Base-by-base conservation (phyloP, 768 basidiomycete species). In the Flagelloscypha sp. region DNA sequence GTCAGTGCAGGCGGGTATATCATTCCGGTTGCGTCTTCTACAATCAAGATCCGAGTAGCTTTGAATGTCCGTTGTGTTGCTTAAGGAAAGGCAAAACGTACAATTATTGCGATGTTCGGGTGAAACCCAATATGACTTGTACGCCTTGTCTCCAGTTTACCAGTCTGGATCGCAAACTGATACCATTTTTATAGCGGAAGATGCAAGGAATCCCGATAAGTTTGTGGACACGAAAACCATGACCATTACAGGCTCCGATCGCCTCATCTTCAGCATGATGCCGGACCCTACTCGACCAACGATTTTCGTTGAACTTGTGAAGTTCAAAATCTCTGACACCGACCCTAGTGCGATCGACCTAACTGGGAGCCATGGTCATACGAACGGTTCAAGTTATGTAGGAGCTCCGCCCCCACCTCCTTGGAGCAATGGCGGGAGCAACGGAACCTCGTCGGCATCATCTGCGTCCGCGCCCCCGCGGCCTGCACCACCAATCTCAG, bases 21-120 rank as follows among this genome's bases (percentile, higher is more conserved):
- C 86, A 89, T 46, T 70, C 68, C 11, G 73, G 72, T 7, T 89
- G 86, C 42, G 84, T 88, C 10, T 84, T 83, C 57, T 83, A 70
- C 55, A 74, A 78, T 2, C 45, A 59, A 24, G 72, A 79, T 19
- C 51, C 55, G 39, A 47, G 27, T 48, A 40, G 58, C n/a, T 84
- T 79, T 58, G 66, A 65, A 41, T 89, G 87, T 48, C 86, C 86
- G 0, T 54, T 89, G 13, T 89, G 87, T 50, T 79, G 78, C 54
- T 55, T 87, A 46, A 72, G 82, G 33, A 86, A 82, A 62, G 81
- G 76, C 40, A 69, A 70, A 40, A 56, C 61, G 5, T 90, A 88
- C 48, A 70, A 70, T 18, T 79, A 77, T 49, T 83, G 84, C 1
- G 83, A 88, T 47, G 72, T 89, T 15, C 72, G 85, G 25, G 79